Base-by-base conservation (phyloP, 2,329 filamentous ascomycete species). In the Venturia oleaginea region DNA sequence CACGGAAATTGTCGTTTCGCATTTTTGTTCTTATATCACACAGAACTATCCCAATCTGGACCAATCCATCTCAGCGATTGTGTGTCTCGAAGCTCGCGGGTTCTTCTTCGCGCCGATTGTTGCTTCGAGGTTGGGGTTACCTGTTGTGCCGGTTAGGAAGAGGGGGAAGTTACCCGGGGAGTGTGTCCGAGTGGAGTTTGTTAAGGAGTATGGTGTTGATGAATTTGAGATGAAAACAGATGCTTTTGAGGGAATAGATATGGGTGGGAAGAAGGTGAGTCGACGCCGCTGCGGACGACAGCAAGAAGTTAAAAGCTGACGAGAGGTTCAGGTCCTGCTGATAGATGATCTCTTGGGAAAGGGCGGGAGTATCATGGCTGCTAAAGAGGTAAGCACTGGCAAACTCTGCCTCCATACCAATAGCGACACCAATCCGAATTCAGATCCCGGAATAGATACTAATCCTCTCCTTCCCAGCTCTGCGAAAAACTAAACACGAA, bases 41-140 rank as follows among this genome's bases (percentile, higher is more conserved):
- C 8, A 34, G 15, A 22, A 13, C 27, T 57, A 57, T 27, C 51
- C 51, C 6, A 22, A 32, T 22, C 51, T 57, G 51, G 30, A 17
- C 51, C 27, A 32, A 8, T n/a, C 15, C 27, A 57, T 57, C 15
- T 57, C 51, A 7, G 51, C 51, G 3, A 34, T 57, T 19, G 51
- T 57, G 1, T 57, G 51, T 22, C 51, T 57, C 15, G 51, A 57
- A 34, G 51, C 51, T 34, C 51, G 51, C 17, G 51, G 51, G 2
- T 57, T 57, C 51, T 57, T 57, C 30, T 57, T 57, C 51, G 51
- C 51, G 24, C 51, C 51, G 15, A 34, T 57, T 30, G 34, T 57
- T 10, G 51, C 51, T 11, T 34, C 27, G 27, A 57, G 27, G 15
- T 34, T 57, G 24, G 51, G 51, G 34, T 57, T 57, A n/a, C 51